Conservation (phyloP, 228 moss, liverwort and hornwort species). For the Sphagnum magellanicum region DNA sequence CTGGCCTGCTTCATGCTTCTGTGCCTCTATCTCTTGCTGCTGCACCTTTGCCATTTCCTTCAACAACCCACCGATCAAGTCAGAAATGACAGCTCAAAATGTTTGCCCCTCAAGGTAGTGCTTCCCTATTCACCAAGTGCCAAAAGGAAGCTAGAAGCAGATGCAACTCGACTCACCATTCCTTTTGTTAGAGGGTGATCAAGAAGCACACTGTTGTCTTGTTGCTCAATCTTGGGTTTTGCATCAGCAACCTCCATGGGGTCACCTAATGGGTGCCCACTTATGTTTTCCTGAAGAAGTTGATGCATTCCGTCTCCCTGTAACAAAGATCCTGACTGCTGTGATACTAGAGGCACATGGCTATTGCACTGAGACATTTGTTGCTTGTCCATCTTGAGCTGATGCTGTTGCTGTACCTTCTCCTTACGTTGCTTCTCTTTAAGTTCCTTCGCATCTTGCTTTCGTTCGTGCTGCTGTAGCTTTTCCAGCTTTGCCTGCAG, state of each 20-base stretch:
- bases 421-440: constrained; percentile 73
- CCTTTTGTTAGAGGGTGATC: neutral
- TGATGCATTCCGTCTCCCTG: constrained; percentile 54
- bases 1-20: constrained; percentile 33
- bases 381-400: constrained; percentile 67
- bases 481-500: constrained; percentile 49
- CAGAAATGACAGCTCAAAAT: no score
- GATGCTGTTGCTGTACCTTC: constrained; percentile 62
- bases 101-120: no score
- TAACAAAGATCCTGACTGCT: constrained; percentile 50
- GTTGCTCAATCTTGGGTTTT: constrained; percentile 41
- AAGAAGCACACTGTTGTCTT: constrained; percentile 18
- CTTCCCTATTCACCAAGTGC: no score
- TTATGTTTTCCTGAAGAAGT: constrained; percentile 51
- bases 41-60: neutral
- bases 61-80: no score
- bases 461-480: constrained; percentile 62
- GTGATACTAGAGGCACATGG: constrained; percentile 54
- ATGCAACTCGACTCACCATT: neutral
- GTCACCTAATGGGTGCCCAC: constrained; percentile 28
- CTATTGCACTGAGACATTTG: constrained; percentile 46
- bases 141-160: neutral
- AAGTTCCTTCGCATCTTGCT: constrained; percentile 56
- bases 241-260: constrained; percentile 39
- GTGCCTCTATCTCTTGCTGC: constrained; percentile 45